Percentiles rank a stretch among this genome's conserved stretches.
These are phyloP conservation scores for Neurospora sp. DNA, from an alignment of 2,329 filamentous ascomycete genomes.

Conservation along the genomic window DNA sequence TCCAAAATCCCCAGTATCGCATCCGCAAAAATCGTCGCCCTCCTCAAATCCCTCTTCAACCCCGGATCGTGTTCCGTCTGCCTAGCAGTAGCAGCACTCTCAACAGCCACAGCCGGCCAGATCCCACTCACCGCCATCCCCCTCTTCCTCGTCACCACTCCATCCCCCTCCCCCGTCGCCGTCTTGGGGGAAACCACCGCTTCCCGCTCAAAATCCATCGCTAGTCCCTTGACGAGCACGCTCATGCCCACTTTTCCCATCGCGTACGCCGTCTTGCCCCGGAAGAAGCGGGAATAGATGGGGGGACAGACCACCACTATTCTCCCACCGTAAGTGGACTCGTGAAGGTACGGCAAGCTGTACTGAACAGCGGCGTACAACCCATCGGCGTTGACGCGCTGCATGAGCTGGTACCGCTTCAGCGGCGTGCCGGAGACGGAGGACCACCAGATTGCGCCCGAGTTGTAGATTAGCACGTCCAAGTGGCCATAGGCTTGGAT, in stretches of 20 bases:
- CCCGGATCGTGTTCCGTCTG: constrained; percentile 27
- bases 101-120: constrained; percentile 70
- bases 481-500: constrained; percentile 50
- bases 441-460: constrained; percentile 79
- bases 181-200: constrained; percentile 28
- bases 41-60: constrained; percentile 48
- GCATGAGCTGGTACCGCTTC: constrained; percentile 71
- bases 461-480: constrained; percentile 73
- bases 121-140: constrained; percentile 72
- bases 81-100: constrained; percentile 64
- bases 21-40: constrained; percentile 67
- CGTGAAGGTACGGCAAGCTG: constrained; percentile 52
- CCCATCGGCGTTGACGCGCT: constrained; percentile 64
- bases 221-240: constrained; percentile 69
- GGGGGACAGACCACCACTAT: constrained; percentile 75
- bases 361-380: constrained; percentile 65
- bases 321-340: constrained; percentile 42
- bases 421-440: constrained; percentile 62
- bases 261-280: constrained; percentile 79
- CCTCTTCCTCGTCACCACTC: constrained; percentile 7
- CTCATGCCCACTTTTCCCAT: constrained; percentile 74
- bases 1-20: constrained; percentile 64
- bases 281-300: constrained; percentile 77
- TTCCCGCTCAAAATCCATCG: constrained; percentile 69
- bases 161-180: background rate